Evolutionary conservation across 805 yeast genomes (phyloP).

Genomic region (Saturnispora galanensis): DNA sequence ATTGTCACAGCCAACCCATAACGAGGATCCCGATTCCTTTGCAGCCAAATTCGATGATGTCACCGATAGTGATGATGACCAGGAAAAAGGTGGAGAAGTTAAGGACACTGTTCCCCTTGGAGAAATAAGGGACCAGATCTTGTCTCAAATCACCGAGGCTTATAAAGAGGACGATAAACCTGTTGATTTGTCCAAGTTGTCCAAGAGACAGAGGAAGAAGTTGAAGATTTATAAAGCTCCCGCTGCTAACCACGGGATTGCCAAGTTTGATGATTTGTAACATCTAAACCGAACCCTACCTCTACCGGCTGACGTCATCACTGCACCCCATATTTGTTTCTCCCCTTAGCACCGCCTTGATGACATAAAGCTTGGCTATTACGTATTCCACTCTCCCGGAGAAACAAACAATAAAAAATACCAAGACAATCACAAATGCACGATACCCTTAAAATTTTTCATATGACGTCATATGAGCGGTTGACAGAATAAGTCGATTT

Average conservation of each 20-base stretch:
- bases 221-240: constrained; percentile 35
- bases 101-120: constrained; percentile 19
- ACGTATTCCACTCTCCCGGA: too few species aligned
- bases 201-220: constrained; percentile 22
- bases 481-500: too few species aligned
- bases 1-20: not conserved
- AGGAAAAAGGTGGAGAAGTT: constrained; percentile 6
- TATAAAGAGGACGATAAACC: constrained; percentile 15
- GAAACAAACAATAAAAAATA: too few species aligned
- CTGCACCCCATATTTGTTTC: too few species aligned
- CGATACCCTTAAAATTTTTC: too few species aligned
- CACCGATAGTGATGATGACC: constrained; percentile 15
- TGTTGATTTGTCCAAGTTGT: constrained; percentile 3
- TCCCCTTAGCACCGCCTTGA: too few species aligned
- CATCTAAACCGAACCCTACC: not conserved
- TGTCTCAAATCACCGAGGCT: constrained; percentile 20
- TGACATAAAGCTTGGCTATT: too few species aligned
- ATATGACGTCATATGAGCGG: too few species aligned
- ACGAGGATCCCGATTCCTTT: not conserved
- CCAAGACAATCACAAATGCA: too few species aligned
- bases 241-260: constrained; percentile 53
- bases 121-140: constrained; percentile 19
- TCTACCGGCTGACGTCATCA: too few species aligned
- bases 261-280: constrained; percentile 46
- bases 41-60: constrained; percentile 6